Base-by-base conservation (phyloP, 192 early-diverging fungal species). In the Kappamyces sp. region DNA sequence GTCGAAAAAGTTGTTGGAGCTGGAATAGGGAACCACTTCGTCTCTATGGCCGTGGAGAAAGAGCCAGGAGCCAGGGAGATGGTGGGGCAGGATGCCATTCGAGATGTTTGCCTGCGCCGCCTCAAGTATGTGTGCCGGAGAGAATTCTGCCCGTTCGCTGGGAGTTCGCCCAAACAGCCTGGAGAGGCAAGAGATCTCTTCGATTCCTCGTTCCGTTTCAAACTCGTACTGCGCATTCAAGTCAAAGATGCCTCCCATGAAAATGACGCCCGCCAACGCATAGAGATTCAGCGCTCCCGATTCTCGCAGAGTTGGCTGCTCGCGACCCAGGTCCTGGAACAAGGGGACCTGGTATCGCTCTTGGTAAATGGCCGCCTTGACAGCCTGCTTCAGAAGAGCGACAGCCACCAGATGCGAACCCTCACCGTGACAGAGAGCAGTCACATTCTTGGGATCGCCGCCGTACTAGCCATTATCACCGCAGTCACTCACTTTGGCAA, bases 151-250 rank as follows among this genome's bases (percentile, higher is more conserved):
- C 42, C 31, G 32, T 54, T 12, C 42, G 13, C 52, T 54, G 5
- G 6, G 15, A n/a, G 48, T 47, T 13, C 36, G 37, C 62, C 66
- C 66, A 51, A 69, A 58, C 37, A 71, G 57, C 31, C 70, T 23
- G 23, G 42, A 10, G 72, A 76, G 75, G 5, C 59, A 63, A 2
- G 70, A 74, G 40, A 76, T 54, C 15, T 76, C 62, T 51, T 76
- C 74, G 3, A 75, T 36, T 1, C 73, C 73, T 43, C 72, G 55
- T 3, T 13, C 23, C 5, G 36, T 55, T 68, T 76, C 74, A 47
- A 68, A 72, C 3, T 6, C n/a, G 38, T 44, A 67, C 37, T 76
- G 74, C 5, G 39, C n/a, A 4, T 44, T 38, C 15, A 76, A 68
- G 46, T 75, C 65, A 44, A 60, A 76, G 10, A 75, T 66, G 13